Evolutionary conservation across 441 rosid genomes (phyloP), one percentile per base, ranked within the genome.

Genomic region (Jatropha multifida): DNA sequence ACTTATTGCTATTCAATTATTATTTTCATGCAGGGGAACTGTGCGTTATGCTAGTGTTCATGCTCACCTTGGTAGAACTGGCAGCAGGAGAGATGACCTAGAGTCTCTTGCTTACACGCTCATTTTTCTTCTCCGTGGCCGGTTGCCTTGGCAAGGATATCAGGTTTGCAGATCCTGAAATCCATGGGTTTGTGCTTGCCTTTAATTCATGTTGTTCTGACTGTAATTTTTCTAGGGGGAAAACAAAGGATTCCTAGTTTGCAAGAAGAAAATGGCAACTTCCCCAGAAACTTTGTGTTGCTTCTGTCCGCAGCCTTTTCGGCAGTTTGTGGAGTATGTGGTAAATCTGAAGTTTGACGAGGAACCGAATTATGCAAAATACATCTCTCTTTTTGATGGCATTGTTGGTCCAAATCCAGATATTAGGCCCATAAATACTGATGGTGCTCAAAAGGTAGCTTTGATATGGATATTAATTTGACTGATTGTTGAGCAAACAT

Each of bases 31-130:
- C 86, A 93, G 97, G 84, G 99, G 98, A 82, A 94, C 98, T 4
- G 94, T 94, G 65, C 89, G 99, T n/a, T 95, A 95, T 85, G 98
- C 97, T 58, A 93, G 99, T 82, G 99, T 86, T 1, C 99, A 95
- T 89, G 93, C 99, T 71, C 99, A 95, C 86, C 91, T 95, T 69
- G 99, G 99, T 65, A 88, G 99, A 86, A 95, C 97, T 20, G 90
- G 95, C 52, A 95, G 98, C 80, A 80, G 99, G 81, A 90, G 99
- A 81, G 99, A 96, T 86, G 99, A 96, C 83, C 79, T 96, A 55
- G 99, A 96, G 79, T 96, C 99, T 78, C 95, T 96, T 78, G 97
- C 99, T 10, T 96, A 96, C 84, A 96, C 99, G 44, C 93, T 96
- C 74, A 82, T 96, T 86, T 96, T 96, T 78, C 99, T 95, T 78